phyloP scores from a whole-genome alignment of 371 early-diverging fungal genomes.

The Lichtheimia ornata region DNA sequence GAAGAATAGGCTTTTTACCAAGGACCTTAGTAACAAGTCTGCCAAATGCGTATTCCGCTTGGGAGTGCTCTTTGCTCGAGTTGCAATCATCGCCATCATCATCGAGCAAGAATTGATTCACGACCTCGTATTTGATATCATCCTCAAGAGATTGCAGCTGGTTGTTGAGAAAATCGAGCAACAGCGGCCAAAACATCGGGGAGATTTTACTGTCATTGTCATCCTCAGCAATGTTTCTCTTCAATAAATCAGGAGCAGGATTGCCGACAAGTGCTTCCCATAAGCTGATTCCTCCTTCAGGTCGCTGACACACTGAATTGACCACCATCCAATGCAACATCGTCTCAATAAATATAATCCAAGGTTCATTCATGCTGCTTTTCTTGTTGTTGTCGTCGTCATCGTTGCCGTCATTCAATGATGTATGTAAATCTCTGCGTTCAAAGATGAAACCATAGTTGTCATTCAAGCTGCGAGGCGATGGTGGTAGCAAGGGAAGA shows the following conservation, averaged over 20 bases:
- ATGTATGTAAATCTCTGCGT: neutral
- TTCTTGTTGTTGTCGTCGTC: constrained; percentile 1
- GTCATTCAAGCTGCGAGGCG: constrained; percentile 9
- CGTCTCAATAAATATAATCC: constrained; percentile 42
- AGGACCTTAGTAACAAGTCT: constrained; percentile 17
- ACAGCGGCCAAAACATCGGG: constrained; percentile 36
- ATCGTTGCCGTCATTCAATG: neutral
- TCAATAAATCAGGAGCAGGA: neutral
- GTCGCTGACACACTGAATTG: constrained; percentile 31
- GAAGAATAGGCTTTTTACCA: constrained; percentile 34
- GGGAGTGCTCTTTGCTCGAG: constrained; percentile 1
- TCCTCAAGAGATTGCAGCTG: constrained; percentile 28
- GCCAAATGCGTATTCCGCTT: constrained; percentile 19
- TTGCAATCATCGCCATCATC: constrained; percentile 12
- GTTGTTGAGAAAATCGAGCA: constrained; percentile 34
- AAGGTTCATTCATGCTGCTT: constrained; percentile 12
- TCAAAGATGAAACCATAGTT: constrained; percentile 28
- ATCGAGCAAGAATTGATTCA: constrained; percentile 37
- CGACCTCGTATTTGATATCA: constrained; percentile 32
- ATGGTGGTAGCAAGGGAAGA: constrained; percentile 22
- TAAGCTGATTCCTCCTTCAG: constrained; percentile 11
- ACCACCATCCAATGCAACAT: constrained; percentile 50
- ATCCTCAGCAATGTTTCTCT: neutral
- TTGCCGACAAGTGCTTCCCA: constrained; percentile 36
- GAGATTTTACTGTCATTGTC: constrained; percentile 10